Percentiles rank a stretch among this genome's conserved stretches.
Conservation (phyloP, 2,329 filamentous ascomycete genomes). For the Colletotrichum sp. region DNA sequence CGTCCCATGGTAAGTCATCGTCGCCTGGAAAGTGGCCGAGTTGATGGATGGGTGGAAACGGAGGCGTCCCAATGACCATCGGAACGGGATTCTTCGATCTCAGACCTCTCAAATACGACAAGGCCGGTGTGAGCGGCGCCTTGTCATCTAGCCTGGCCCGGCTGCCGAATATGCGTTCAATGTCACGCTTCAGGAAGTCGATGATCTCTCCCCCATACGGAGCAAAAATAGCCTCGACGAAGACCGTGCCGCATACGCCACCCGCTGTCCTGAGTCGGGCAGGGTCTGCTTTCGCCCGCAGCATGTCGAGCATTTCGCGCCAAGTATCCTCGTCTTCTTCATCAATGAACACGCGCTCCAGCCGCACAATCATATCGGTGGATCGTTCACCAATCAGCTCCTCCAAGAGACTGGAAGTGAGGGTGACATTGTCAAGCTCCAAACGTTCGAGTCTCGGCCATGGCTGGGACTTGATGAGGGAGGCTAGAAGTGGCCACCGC, state of each 20-base stretch:
- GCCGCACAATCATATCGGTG: neutral
- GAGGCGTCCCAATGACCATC: neutral
- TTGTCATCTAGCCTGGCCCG: neutral
- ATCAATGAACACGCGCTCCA: neutral
- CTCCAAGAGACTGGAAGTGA: neutral
- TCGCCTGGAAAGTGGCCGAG: neutral
- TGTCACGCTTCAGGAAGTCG: neutral
- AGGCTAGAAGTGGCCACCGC: neutral
- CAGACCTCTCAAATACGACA: neutral
- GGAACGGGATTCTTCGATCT: neutral
- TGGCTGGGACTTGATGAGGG: neutral
- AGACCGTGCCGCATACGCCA: neutral
- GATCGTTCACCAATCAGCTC: neutral
- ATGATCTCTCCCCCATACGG: neutral
- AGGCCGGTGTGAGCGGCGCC: neutral
- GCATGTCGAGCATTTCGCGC: neutral
- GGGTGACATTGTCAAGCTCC: neutral
- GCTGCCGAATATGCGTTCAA: neutral
- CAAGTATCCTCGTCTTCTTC: neutral
- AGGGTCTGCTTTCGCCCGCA: neutral
- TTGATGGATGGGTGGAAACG: neutral
- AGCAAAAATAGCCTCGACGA: neutral
- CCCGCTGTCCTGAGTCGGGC: neutral
- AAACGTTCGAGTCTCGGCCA: neutral
- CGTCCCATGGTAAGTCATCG: neutral